Percentiles rank a stretch among this genome's conserved stretches.
Conservation (phyloP, 1,139 yeast species). For the Kurtzmaniella quercitrusa region DNA sequence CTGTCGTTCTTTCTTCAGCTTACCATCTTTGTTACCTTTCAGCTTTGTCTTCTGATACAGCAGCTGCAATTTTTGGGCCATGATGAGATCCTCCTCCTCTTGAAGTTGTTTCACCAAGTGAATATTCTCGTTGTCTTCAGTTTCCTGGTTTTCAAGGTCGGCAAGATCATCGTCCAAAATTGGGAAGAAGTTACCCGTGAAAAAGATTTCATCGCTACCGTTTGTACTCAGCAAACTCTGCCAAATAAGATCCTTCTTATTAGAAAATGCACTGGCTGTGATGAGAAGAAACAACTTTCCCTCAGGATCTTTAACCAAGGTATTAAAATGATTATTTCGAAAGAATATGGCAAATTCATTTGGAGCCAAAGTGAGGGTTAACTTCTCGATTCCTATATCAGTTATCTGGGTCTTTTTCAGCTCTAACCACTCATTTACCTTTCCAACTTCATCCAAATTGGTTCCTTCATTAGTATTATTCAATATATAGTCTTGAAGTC, state of each 20-base stretch:
- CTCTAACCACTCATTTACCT: slow-evolving; percentile 39
- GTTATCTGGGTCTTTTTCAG: slow-evolving; percentile 71
- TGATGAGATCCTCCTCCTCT: slow-evolving; percentile 54
- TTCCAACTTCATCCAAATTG: slow-evolving; percentile 1
- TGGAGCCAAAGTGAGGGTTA: slow-evolving; percentile 37
- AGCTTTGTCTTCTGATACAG: slow-evolving; percentile 10
- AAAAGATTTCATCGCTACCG: slow-evolving; percentile 66
- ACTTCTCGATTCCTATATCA: slow-evolving; percentile 48
- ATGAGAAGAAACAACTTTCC: slow-evolving; percentile 56
- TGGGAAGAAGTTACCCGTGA: slow-evolving; percentile 56
- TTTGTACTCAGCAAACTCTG: slow-evolving; percentile 62
- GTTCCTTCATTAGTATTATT: slow-evolving; percentile 11
- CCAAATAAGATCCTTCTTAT: slow-evolving; percentile 59
- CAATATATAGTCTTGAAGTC: slow-evolving; percentile 39
- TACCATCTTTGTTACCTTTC: slow-evolving; percentile 8
- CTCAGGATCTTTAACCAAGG: slow-evolving; percentile 53
- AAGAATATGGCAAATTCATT: slow-evolving; percentile 61
- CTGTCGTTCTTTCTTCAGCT: slow-evolving; percentile 13
- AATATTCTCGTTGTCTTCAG: slow-evolving; percentile 29
- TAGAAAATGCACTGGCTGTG: slow-evolving; percentile 65
- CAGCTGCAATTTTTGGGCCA: slow-evolving; percentile 48
- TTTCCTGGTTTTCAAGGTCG: slow-evolving; percentile 12
- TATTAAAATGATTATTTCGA: slow-evolving; percentile 81
- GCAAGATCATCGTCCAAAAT: slow-evolving; percentile 23
- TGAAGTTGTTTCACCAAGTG: slow-evolving; percentile 52